Evolutionary conservation across 345 rosid species (phyloP), one percentile per base, ranked within the genome.

Genomic region (Boechera divaricarpa): DNA sequence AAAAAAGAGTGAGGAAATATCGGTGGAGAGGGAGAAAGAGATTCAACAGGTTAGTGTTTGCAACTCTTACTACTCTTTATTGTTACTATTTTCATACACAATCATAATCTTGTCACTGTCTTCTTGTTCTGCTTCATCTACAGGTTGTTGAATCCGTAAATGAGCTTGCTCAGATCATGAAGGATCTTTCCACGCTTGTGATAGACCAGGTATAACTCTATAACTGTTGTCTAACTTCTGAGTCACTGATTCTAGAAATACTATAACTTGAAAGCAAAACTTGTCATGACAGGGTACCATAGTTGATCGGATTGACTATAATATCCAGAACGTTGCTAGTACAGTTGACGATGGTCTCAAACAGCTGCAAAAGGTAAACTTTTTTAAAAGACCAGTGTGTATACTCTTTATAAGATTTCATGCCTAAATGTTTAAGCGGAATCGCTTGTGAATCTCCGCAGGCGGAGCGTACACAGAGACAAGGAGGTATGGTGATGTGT

Each of bases 91-190:
- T 47, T 48, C 59, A 45, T 63, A 53, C 15, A 16, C 42, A 52
- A 7, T 18, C 18, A 45, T 63, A 55, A 57, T 6, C 32, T 12
- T 44, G 38, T 59, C 12, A 26, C 45, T 28, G 15, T 45, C 51
- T 68, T 5, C 12, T 28, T 55, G 53, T 54, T 62, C 5, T 35
- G 59, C 57, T 33, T 60, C 18, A 52, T 73, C 11, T 33, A 53
- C 80, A 96, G 99, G 99, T 93, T 64, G 94, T 91, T 70, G 96
- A 93, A 79, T 93, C 98, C 1, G 99, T 96, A 76, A 89, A 87
- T 36, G 99, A 96, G 79, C 96, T 96, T 38, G 99, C 98, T 67
- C 99, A 93, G 83, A 90, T 96, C 63, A 93, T 96, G 99, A 96
- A 93, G 82, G 99, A 96, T 84, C 85, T 96, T 32, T 96, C 99